A percentile compares a stretch with the other conserved stretches of the same genome.
Conservation (phyloP, 1,139 yeast genomes). For the Martiniozyma asiatica region DNA sequence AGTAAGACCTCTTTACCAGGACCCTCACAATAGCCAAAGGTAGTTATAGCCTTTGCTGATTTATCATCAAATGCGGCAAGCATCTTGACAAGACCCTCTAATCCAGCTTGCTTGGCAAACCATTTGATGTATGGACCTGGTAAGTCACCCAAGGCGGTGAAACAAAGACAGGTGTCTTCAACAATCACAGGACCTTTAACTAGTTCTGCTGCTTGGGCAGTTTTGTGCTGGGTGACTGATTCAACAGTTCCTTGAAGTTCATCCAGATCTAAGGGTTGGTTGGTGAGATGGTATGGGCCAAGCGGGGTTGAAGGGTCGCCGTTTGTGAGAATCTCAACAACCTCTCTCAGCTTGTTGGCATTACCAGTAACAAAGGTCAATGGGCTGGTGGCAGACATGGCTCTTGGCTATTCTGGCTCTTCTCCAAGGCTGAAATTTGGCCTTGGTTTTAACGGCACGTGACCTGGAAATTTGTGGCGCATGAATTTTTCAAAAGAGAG, state of each 20-base stretch:
- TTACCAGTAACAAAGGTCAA: slow-evolving; percentile 73
- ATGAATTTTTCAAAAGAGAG: no score
- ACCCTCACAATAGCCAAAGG: slow-evolving; percentile 84
- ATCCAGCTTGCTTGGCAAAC: slow-evolving; percentile 68
- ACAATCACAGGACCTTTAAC: slow-evolving; percentile 74
- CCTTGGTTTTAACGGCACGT: no score
- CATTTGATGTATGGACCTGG: slow-evolving; percentile 93
- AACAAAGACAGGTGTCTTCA: slow-evolving; percentile 89
- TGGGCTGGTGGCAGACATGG: no score
- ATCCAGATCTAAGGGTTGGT: slow-evolving; percentile 62
- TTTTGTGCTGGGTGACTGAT: slow-evolving; percentile 74
- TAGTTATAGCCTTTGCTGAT: slow-evolving; percentile 79
- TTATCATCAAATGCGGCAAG: slow-evolving; percentile 73
- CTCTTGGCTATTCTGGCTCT: no score
- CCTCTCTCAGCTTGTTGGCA: slow-evolving; percentile 77
- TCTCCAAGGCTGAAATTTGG: no score
- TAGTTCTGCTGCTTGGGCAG: slow-evolving; percentile 57
- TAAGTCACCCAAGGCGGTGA: slow-evolving; percentile 61
- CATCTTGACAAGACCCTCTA: slow-evolving; percentile 65
- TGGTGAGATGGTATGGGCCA: slow-evolving; percentile 45
- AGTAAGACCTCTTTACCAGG: slow-evolving; percentile 59
- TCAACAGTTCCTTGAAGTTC: slow-evolving; percentile 86
- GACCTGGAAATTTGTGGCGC: no score
- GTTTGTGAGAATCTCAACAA: slow-evolving; percentile 51
- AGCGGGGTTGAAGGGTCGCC: slow-evolving; percentile 25